These are phyloP conservation scores for Leucocoprinus sp. DNA, from an alignment of 768 basidiomycete species.

Conservation along the genomic window DNA sequence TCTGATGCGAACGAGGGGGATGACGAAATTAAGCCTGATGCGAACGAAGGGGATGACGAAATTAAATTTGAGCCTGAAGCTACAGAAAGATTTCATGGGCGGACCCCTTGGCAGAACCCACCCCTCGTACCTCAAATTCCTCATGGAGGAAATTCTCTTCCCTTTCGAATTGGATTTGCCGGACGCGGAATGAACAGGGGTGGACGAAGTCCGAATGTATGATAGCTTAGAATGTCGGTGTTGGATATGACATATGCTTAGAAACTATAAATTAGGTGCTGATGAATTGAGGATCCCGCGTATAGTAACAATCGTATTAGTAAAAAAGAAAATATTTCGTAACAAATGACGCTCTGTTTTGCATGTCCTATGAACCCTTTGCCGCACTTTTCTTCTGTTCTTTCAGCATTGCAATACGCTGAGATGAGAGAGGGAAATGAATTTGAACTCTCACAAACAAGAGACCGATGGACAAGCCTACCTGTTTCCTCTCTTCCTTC, in stretches of 20 bases:
- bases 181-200: constrained; percentile 33
- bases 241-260: background rate
- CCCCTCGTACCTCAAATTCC: constrained; percentile 18
- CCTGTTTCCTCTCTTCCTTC: constrained; percentile 89
- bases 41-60: constrained; percentile 30
- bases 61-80: constrained; percentile 9
- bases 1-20: constrained; percentile 29
- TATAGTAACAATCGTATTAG: too few species aligned
- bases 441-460: too few species aligned
- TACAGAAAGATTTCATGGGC: background rate
- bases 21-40: constrained; percentile 24
- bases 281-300: too few species aligned
- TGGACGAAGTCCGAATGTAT: background rate
- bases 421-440: constrained; percentile 1
- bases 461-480: constrained; percentile 30
- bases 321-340: too few species aligned
- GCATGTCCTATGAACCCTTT: constrained; percentile 17
- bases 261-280: background rate
- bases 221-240: background rate
- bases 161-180: constrained; percentile 45
- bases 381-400: constrained; percentile 63
- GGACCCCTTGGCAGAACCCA: constrained; percentile 14
- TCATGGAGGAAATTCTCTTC: constrained; percentile 25
- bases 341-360: background rate
- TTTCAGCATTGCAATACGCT: constrained; percentile 76